Base-by-base conservation (phyloP, 1,284 basidiomycete species). In the Cutaneotrichosporon mucoides region DNA sequence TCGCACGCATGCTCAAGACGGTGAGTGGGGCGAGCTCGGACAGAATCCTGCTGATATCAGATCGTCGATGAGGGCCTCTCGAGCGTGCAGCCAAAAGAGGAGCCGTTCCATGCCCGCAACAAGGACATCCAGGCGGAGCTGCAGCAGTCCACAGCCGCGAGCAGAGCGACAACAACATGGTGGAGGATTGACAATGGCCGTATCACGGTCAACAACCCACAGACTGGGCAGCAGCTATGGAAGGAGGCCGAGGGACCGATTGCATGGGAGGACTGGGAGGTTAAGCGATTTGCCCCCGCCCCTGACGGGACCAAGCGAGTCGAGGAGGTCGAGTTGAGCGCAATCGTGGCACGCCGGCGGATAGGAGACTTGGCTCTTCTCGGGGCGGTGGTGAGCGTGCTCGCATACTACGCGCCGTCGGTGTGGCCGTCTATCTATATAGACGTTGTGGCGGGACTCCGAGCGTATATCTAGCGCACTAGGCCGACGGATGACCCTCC, bases 11-110 rank as follows among this genome's bases (percentile, higher is more conserved):
- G 11, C 56, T 68, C 36, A 15, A 16, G n/a, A 15, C 43, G 8
- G 43, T 44, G 50, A 40, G 54, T 40, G 9, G 34, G 49, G 6
- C 24, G 24, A 24, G 5, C 9, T 12, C 34, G 42, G 10, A 6
- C 6, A n/a, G 24, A 24, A 24, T 24, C 24, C 24, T 15, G 42
- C 42, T 43, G n/a, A 43, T 9, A 44, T 33, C 34, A 59, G 55
- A 46, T 68, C 38, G 16, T 60, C 16, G 61, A 69, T 15, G 42
- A 62, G 34, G 55, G 44, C 35, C 40, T 69, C 10, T 42, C 61
- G n/a, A 63, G 62, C 0, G 40, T 67, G 5, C 64, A 66, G 44
- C 68, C 68, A 2, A 56, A 15, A 5, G 16, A 48, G 13, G 54
- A 46, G 6, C 54, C 58, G 11, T 69, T 62, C 49, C 37, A 53